A percentile compares a stretch with the other conserved stretches of the same genome.
Evolutionary conservation across 208 protist genomes (phyloP).

Genomic region (Leishmania lainsoni): DNA sequence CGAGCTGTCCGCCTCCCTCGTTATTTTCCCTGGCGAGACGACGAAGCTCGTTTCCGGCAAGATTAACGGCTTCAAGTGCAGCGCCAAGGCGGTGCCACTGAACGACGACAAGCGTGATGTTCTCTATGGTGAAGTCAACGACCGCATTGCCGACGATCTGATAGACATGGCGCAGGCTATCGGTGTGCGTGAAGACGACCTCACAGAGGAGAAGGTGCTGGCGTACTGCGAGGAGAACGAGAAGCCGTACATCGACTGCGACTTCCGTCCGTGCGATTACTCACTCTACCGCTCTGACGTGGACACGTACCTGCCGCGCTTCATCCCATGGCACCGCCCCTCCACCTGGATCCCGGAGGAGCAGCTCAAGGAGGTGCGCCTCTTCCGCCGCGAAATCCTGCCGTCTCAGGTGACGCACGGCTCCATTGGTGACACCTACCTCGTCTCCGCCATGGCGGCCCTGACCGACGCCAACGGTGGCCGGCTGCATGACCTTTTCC

Average conservation of each 20-base stretch:
- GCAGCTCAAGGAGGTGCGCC: constrained; percentile 59
- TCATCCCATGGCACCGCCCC: constrained; percentile 66
- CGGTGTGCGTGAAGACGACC: constrained; percentile 32
- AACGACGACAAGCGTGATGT: constrained; percentile 55
- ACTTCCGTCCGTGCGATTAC: constrained; percentile 68
- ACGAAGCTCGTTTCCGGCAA: constrained; percentile 62
- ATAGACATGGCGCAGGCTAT: constrained; percentile 45
- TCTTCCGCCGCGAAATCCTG: constrained; percentile 67
- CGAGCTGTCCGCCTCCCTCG: constrained; percentile 54
- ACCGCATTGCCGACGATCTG: constrained; percentile 44
- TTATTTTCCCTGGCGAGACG: constrained; percentile 76
- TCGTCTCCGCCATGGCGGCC: constrained; percentile 69
- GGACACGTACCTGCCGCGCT: constrained; percentile 61
- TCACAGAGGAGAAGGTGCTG: constrained; percentile 65
- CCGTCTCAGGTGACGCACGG: constrained; percentile 76
- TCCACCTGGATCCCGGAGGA: constrained; percentile 59
- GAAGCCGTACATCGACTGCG: constrained; percentile 63
- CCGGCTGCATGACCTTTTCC: constrained; percentile 62
- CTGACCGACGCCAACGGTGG: constrained; percentile 45
- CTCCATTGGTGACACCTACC: constrained; percentile 79
- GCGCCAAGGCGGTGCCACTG: constrained; percentile 56
- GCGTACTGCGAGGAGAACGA: constrained; percentile 57
- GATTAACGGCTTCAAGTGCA: constrained; percentile 73
- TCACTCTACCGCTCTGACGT: constrained; percentile 68
- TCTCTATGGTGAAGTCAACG: constrained; percentile 49